Percentiles rank a stretch among this genome's conserved stretches.
Evolutionary conservation across 306 rosid species (phyloP).

Genomic region (Calophaca sinica): DNA sequence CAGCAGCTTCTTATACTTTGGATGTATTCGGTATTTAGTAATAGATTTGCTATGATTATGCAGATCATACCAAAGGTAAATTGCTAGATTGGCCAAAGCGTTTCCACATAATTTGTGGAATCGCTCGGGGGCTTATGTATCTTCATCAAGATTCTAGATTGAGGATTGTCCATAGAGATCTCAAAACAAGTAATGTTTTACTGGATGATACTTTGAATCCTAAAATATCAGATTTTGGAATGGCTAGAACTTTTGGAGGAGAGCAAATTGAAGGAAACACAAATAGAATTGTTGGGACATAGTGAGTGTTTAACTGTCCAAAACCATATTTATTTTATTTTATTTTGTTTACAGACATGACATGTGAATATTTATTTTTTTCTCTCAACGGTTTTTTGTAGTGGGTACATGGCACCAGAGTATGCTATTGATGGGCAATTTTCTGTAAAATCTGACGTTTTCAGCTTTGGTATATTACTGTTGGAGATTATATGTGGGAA

Average conservation of each 20-base stretch:
- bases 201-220: slow-evolving; percentile 59
- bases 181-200: slow-evolving; percentile 68
- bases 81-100: slow-evolving; percentile 57
- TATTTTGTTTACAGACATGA: neutral
- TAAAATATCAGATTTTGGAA: slow-evolving; percentile 72
- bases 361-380: neutral
- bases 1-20: neutral
- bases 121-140: slow-evolving; percentile 61
- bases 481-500: slow-evolving; percentile 60
- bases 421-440: slow-evolving; percentile 60
- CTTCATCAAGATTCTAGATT: slow-evolving; percentile 67
- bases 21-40: neutral
- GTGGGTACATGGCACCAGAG: slow-evolving; percentile 73
- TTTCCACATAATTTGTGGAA: slow-evolving; percentile 52
- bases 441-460: slow-evolving; percentile 54
- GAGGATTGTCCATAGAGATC: slow-evolving; percentile 67
- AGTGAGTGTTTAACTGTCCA: slow-evolving; percentile 45
- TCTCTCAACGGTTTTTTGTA: neutral
- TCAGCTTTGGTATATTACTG: slow-evolving; percentile 54
- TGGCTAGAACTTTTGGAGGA: slow-evolving; percentile 62
- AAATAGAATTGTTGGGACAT: slow-evolving; percentile 63
- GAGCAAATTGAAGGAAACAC: slow-evolving; percentile 66
- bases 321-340: neutral
- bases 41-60: neutral
- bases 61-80: slow-evolving; percentile 44